phyloP scores from a whole-genome alignment of 2,329 filamentous ascomycete genomes.

The Claviceps sp. region DNA sequence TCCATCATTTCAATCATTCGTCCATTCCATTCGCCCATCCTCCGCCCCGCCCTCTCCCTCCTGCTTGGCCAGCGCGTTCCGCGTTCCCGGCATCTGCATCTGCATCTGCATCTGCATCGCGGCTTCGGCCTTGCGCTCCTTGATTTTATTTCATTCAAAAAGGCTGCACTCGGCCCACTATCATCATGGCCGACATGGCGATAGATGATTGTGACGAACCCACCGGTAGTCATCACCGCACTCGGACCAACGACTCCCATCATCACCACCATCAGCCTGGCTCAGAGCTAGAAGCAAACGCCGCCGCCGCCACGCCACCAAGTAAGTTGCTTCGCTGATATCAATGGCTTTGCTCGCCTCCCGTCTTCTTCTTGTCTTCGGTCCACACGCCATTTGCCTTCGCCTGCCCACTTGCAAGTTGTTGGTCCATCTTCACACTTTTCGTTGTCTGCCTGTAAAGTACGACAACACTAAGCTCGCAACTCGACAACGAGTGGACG shows the following conservation, averaged over 20 bases:
- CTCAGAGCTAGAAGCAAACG: not conserved
- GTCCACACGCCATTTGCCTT: not conserved
- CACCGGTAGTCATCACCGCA: slow-evolving; percentile 3
- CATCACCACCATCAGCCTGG: slow-evolving; percentile 1
- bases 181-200: not conserved
- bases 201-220: slow-evolving; percentile 1
- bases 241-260: not conserved
- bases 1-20: too few relatives aligned
- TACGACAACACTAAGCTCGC: not conserved
- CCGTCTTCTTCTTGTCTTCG: not conserved
- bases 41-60: too few relatives aligned
- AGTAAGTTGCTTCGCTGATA: not conserved
- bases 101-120: not conserved
- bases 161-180: not conserved
- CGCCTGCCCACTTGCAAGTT: not conserved
- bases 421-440: not conserved
- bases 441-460: not conserved
- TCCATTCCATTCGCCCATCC: too few relatives aligned
- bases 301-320: slow-evolving; percentile 2
- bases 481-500: not conserved
- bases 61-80: too few relatives aligned
- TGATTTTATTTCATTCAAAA: not conserved
- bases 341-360: not conserved
- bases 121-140: not conserved
- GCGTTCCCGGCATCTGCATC: not conserved